Percentiles rank a stretch among this genome's conserved stretches.
Conservation (phyloP, 2,329 filamentous ascomycete genomes). For the Curvularia hawaiiensis region DNA sequence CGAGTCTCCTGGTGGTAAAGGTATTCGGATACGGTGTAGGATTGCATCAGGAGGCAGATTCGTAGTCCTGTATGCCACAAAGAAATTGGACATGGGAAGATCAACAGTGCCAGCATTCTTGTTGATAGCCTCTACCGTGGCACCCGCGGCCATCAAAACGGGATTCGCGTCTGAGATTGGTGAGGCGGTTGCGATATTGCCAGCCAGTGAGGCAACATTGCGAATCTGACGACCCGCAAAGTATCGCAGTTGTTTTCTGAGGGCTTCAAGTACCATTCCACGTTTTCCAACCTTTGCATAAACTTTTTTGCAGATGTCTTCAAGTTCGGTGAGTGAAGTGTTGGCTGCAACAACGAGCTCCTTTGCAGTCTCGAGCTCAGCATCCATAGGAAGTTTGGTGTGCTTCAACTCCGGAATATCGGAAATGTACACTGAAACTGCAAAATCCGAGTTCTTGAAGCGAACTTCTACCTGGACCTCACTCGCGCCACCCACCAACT, state of each 20-base stretch:
- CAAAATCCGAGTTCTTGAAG: slow-evolving; percentile 92
- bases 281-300: slow-evolving; percentile 53
- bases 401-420: slow-evolving; percentile 86
- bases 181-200: slow-evolving; percentile 90
- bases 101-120: slow-evolving; percentile 64
- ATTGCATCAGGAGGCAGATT: slow-evolving; percentile 78
- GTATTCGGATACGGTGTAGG: slow-evolving; percentile 82
- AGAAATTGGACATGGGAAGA: slow-evolving; percentile 80
- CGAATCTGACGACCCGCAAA: slow-evolving; percentile 94
- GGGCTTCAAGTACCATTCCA: slow-evolving; percentile 54
- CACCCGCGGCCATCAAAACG: slow-evolving; percentile 83
- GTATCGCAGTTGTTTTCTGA: slow-evolving; percentile 94
- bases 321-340: slow-evolving; percentile 86
- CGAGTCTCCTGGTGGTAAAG: slow-evolving; percentile 65
- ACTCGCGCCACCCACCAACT: slow-evolving; percentile 91
- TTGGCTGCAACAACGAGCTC: slow-evolving; percentile 84
- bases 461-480: slow-evolving; percentile 98
- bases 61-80: slow-evolving; percentile 86
- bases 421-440: slow-evolving; percentile 86
- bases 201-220: slow-evolving; percentile 92
- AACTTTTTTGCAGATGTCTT: slow-evolving; percentile 78
- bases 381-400: slow-evolving; percentile 49
- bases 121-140: slow-evolving; percentile 76
- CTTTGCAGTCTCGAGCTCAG: slow-evolving; percentile 32
- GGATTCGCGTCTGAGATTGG: slow-evolving; percentile 96